Evolutionary conservation across 192 early-diverging fungal species (phyloP).

Genomic region (Coemansia erecta): DNA sequence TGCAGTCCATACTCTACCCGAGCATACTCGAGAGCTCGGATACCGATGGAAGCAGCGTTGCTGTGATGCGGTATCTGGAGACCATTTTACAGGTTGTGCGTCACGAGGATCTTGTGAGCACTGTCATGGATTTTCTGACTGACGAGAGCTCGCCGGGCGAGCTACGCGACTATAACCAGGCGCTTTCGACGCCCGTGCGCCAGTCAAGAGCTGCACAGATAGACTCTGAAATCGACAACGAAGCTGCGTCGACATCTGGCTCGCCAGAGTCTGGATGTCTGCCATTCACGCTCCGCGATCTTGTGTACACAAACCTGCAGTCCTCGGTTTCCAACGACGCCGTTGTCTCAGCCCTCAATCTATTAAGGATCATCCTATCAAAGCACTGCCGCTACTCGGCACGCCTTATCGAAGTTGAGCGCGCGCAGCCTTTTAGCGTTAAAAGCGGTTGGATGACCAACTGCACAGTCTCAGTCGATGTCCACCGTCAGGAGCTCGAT

Average conservation of each 20-base stretch:
- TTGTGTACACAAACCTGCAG: conserved; percentile 84
- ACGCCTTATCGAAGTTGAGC: conserved; percentile 72
- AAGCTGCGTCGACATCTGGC: background rate
- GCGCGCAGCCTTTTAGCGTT: conserved; percentile 25
- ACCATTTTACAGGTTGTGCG: conserved; percentile 74
- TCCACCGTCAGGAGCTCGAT: conserved; percentile 51
- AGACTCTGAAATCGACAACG: background rate
- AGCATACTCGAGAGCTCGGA: conserved; percentile 85
- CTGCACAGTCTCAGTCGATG: conserved; percentile 48
- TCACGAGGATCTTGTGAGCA: conserved; percentile 69
- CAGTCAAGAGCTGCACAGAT: background rate
- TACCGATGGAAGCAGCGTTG: conserved; percentile 85
- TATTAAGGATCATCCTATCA: conserved; percentile 72
- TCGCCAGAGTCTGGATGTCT: conserved; percentile 18
- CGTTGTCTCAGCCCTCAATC: conserved; percentile 77
- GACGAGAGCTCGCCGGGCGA: conserved; percentile 57
- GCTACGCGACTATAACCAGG: background rate
- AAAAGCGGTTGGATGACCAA: conserved; percentile 48
- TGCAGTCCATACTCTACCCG: conserved; percentile 85
- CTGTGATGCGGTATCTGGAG: conserved; percentile 86
- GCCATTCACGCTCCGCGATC: conserved; percentile 73
- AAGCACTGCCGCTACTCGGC: conserved; percentile 77
- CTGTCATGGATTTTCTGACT: conserved; percentile 77
- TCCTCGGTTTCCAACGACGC: conserved; percentile 81
- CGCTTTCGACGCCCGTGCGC: background rate